A percentile compares a stretch with the other conserved stretches of the same genome.
Evolutionary conservation across 805 yeast genomes (phyloP).

Genomic region (Aciculoconidium aculeatum): DNA sequence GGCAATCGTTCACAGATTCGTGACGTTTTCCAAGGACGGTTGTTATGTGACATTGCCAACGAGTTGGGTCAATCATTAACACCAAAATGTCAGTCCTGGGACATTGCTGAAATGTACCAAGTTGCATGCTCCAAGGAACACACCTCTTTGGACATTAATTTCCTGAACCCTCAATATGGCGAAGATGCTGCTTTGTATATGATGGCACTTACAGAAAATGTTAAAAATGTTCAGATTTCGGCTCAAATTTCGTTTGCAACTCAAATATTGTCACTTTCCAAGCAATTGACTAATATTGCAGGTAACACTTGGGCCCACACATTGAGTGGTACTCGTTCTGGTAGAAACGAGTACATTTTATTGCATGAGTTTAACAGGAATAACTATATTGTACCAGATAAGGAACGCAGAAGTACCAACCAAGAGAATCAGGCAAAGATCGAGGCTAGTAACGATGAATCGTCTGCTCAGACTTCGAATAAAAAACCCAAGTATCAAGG

Average conservation of each 20-base stretch:
- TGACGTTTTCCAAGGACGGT: conserved; percentile 77
- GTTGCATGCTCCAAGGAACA: conserved; percentile 65
- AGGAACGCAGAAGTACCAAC: conserved; percentile 42
- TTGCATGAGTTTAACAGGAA: conserved; percentile 83
- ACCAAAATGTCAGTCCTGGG: conserved; percentile 91
- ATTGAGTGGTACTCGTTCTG: conserved; percentile 90
- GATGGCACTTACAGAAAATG: conserved; percentile 66
- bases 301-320: conserved; percentile 98
- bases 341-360: conserved; percentile 88
- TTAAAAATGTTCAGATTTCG: conserved; percentile 58
- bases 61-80: conserved; percentile 93
- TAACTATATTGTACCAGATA: conserved; percentile 85
- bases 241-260: conserved; percentile 75
- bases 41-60: conserved; percentile 88
- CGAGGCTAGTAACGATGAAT: conserved; percentile 34
- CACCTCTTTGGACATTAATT: conserved; percentile 64
- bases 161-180: conserved; percentile 56
- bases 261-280: conserved; percentile 83
- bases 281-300: conserved; percentile 86
- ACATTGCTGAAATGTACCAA: conserved; percentile 82
- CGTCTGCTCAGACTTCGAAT: conserved; percentile 44
- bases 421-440: conserved; percentile 28
- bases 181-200: conserved; percentile 64
- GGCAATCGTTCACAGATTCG: conserved; percentile 52
- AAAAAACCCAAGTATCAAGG: conserved; percentile 79